Evolutionary conservation across 2,329 filamentous ascomycete species (phyloP).

Genomic region (Trichoderma atroviride): DNA sequence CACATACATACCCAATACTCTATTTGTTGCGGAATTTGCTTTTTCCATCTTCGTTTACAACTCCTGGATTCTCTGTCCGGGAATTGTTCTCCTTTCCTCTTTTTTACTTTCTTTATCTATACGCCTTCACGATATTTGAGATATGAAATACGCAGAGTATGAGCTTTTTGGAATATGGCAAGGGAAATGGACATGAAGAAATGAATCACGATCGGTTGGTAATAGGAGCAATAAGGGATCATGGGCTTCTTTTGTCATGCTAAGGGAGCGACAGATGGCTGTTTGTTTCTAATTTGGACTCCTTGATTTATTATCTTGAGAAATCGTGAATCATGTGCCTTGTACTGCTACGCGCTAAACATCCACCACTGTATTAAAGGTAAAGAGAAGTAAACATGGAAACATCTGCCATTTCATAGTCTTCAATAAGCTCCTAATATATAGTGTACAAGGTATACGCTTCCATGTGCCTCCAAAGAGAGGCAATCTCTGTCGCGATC

Average conservation of each 20-base stretch:
- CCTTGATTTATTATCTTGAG: neutral
- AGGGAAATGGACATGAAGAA: neutral
- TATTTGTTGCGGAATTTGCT: neutral
- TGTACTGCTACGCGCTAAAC: neutral
- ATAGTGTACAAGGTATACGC: neutral
- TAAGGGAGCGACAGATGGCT: neutral
- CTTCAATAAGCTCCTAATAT: neutral
- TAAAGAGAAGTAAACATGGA: neutral
- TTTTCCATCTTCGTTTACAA: neutral
- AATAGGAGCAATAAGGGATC: neutral
- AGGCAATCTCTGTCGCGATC: neutral
- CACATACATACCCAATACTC: neutral
- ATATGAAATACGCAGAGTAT: neutral
- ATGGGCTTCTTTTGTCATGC: neutral
- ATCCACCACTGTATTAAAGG: neutral
- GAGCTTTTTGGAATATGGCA: neutral
- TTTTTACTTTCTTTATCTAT: neutral
- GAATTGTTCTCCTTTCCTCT: neutral
- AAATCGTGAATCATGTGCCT: neutral
- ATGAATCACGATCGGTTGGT: conserved; percentile 10
- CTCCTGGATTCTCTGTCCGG: neutral
- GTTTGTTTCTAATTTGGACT: neutral
- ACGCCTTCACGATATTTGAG: neutral
- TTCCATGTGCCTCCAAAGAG: neutral
- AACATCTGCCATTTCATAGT: neutral